Conservation (phyloP, 306 rosid species). For the Hippophae gyantsensis region DNA sequence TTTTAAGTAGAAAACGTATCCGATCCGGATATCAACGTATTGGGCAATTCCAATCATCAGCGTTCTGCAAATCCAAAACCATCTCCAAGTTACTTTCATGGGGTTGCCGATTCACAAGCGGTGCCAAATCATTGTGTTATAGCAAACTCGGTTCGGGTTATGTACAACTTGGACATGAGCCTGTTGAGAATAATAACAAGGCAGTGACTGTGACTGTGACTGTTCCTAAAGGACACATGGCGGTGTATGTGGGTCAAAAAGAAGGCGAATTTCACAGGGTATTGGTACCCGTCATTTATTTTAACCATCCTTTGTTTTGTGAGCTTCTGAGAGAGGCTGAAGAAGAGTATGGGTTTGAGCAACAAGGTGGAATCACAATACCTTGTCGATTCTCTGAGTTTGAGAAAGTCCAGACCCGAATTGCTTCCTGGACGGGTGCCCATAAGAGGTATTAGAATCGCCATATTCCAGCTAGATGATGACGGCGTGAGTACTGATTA, state of each 20-base stretch:
- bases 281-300: slow-evolving; percentile 81
- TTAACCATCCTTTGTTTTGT: slow-evolving; percentile 76
- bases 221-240: slow-evolving; percentile 81
- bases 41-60: not conserved
- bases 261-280: slow-evolving; percentile 68
- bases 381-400: slow-evolving; percentile 72
- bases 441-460: slow-evolving; percentile 36
- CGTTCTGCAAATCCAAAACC: slow-evolving; percentile 14
- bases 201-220: not conserved
- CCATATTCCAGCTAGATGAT: slow-evolving; percentile 2
- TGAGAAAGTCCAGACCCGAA: slow-evolving; percentile 62
- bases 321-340: slow-evolving; percentile 65
- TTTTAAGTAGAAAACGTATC: slow-evolving; percentile 19
- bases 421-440: slow-evolving; percentile 39
- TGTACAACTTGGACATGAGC: slow-evolving; percentile 30
- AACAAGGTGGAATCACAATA: slow-evolving; percentile 75
- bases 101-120: slow-evolving; percentile 41
- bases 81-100: slow-evolving; percentile 39
- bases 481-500: not conserved
- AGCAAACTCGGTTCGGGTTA: slow-evolving; percentile 34
- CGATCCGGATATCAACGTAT: slow-evolving; percentile 24
- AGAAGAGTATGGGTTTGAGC: slow-evolving; percentile 62
- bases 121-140: slow-evolving; percentile 42
- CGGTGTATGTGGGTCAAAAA: slow-evolving; percentile 74
- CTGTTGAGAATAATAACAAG: not conserved